Evolutionary conservation across 2,329 filamentous ascomycete species (phyloP).

Genomic region (Colletotrichum tofieldiae): DNA sequence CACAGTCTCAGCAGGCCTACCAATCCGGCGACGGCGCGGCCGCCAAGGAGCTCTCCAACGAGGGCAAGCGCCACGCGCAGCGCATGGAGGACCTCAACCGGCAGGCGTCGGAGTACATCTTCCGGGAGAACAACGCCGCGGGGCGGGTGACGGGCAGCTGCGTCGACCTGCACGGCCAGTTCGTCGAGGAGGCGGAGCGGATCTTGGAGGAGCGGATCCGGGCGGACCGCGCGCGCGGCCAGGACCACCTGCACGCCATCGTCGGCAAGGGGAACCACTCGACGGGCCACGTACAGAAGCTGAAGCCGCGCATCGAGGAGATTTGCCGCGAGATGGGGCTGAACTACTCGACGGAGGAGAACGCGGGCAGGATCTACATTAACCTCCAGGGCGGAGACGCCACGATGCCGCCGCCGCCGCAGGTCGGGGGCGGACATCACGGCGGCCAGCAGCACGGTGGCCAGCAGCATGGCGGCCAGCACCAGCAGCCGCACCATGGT

Average conservation of each 20-base stretch:
- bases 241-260: conserved; percentile 92
- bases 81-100: conserved; percentile 92
- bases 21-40: conserved; percentile 83
- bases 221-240: conserved; percentile 80
- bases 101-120: conserved; percentile 94
- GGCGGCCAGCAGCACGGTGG: conserved; percentile 58
- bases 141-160: conserved; percentile 84
- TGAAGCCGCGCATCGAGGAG: conserved; percentile 94
- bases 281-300: conserved; percentile 85
- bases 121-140: conserved; percentile 91
- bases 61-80: conserved; percentile 87
- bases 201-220: conserved; percentile 90
- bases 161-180: conserved; percentile 95
- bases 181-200: conserved; percentile 93
- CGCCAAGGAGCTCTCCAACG: conserved; percentile 88
- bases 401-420: conserved; percentile 58
- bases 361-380: conserved; percentile 90
- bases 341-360: conserved; percentile 88
- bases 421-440: conserved; percentile 59
- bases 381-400: conserved; percentile 83
- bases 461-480: conserved; percentile 60
- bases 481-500: conserved; percentile 62
- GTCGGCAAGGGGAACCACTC: conserved; percentile 97
- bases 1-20: conserved; percentile 84
- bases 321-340: conserved; percentile 88